Conservation (phyloP, 371 early-diverging fungal species). For the Mucor irregularis region DNA sequence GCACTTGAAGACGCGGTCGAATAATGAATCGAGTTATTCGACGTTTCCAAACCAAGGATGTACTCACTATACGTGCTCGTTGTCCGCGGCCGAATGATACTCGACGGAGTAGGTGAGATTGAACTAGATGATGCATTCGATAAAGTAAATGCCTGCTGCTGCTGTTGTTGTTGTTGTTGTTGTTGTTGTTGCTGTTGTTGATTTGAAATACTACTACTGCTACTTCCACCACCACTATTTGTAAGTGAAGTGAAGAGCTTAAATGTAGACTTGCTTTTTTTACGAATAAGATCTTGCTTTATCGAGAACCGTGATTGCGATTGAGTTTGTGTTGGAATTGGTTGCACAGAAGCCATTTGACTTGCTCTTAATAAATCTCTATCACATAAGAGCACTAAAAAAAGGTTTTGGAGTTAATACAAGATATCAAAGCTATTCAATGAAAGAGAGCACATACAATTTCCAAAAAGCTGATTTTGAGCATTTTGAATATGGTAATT, state of each 20-base stretch:
- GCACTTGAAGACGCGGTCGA: background rate
- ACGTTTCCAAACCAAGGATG: slow-evolving; percentile 1
- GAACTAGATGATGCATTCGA: too few relatives aligned
- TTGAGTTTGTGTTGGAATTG: background rate
- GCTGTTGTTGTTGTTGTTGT: background rate
- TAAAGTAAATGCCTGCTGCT: slow-evolving; percentile 1
- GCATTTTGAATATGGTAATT: slow-evolving; percentile 9
- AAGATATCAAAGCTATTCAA: background rate
- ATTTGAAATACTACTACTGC: too few relatives aligned
- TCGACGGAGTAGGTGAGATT: background rate
- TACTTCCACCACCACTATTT: background rate
- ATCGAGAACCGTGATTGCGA: slow-evolving; percentile 2
- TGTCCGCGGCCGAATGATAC: background rate
- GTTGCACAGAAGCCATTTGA: slow-evolving; percentile 3
- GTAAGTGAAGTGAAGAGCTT: slow-evolving; percentile 14
- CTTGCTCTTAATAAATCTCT: slow-evolving; percentile 10
- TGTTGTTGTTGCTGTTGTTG: background rate
- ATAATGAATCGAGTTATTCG: background rate
- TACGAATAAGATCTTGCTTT: slow-evolving; percentile 19
- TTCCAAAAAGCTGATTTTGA: slow-evolving; percentile 19
- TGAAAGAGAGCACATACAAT: slow-evolving; percentile 8
- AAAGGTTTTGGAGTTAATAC: background rate
- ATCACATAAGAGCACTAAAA: slow-evolving; percentile 15
- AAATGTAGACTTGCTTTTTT: slow-evolving; percentile 21
- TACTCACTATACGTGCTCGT: slow-evolving; percentile 11